Percentiles rank a stretch among this genome's conserved stretches.
Evolutionary conservation across 257 asterid genomes (phyloP).

Genomic region (Fraxinus pennsylvanica): DNA sequence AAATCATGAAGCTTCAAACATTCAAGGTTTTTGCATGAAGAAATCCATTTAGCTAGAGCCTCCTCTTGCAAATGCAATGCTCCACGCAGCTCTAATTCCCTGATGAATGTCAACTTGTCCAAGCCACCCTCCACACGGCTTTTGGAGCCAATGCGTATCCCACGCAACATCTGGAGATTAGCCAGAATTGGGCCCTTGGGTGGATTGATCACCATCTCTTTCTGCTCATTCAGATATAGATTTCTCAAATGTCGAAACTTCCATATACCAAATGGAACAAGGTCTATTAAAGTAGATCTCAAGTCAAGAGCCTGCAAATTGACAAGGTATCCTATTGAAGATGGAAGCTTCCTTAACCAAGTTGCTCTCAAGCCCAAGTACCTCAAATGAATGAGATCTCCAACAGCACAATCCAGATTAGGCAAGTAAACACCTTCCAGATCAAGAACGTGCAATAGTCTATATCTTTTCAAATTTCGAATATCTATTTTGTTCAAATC

Average conservation of each 20-base stretch:
- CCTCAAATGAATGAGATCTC: conserved; percentile 25
- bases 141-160: conserved; percentile 16
- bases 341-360: conserved; percentile 23
- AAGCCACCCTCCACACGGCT: conserved; percentile 17
- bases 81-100: conserved; percentile 15
- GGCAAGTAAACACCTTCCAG: conserved; percentile 15
- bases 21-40: conserved; percentile 21
- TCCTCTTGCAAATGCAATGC: conserved; percentile 8
- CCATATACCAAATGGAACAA: conserved; percentile 20
- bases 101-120: conserved; percentile 21
- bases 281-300: conserved; percentile 23
- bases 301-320: conserved; percentile 24
- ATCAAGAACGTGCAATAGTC: conserved; percentile 9
- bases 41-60: conserved; percentile 25
- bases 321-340: conserved; percentile 16
- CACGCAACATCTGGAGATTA: conserved; percentile 12
- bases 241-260: conserved; percentile 15
- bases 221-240: conserved; percentile 17
- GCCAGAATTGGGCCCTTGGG: conserved; percentile 12
- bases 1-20: conserved; percentile 10
- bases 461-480: neutral
- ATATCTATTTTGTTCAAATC: conserved; percentile 8
- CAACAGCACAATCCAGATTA: conserved; percentile 14
- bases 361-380: conserved; percentile 25
- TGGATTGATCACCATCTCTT: conserved; percentile 21